Evolutionary conservation across 345 rosid species (phyloP).

Genomic region (Abelmoschus esculentus): DNA sequence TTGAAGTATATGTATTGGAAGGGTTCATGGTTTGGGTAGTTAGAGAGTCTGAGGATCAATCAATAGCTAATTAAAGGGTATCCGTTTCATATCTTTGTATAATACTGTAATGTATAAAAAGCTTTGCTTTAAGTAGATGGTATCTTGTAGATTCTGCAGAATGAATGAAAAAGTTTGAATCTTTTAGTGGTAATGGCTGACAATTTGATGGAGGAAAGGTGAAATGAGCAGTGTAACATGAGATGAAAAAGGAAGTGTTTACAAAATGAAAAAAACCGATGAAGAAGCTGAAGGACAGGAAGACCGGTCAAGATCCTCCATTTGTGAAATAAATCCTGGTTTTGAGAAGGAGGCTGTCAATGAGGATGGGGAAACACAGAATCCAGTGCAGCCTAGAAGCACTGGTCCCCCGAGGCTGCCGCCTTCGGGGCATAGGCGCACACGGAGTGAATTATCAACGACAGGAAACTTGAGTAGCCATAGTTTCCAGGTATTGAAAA

Average conservation of each 20-base stretch:
- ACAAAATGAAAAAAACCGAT: slow-evolving; percentile 38
- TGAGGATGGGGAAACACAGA: slow-evolving; percentile 39
- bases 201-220: slow-evolving; percentile 17
- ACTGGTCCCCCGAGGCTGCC: slow-evolving; percentile 27
- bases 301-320: slow-evolving; percentile 27
- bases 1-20: slow-evolving; percentile 4
- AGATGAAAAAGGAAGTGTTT: slow-evolving; percentile 16
- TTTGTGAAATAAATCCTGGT: slow-evolving; percentile 18
- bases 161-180: slow-evolving; percentile 7
- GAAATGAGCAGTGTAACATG: slow-evolving; percentile 24
- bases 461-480: slow-evolving; percentile 40
- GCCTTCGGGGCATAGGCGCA: slow-evolving; percentile 46
- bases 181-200: neutral
- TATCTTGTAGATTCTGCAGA: slow-evolving; percentile 3
- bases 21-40: slow-evolving; percentile 12
- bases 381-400: slow-evolving; percentile 24
- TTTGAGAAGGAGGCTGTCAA: slow-evolving; percentile 42
- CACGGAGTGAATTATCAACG: slow-evolving; percentile 50
- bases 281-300: slow-evolving; percentile 44
- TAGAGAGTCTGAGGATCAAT: slow-evolving; percentile 15
- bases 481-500: slow-evolving; percentile 65
- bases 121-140: slow-evolving; percentile 1
- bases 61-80: neutral
- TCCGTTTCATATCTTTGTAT: slow-evolving; percentile 5
- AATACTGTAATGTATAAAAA: neutral